Evolutionary conservation across 495 filamentous ascomycete genomes (phyloP), one percentile per base, ranked within the genome.

Genomic region (Penicillium malachiteum): DNA sequence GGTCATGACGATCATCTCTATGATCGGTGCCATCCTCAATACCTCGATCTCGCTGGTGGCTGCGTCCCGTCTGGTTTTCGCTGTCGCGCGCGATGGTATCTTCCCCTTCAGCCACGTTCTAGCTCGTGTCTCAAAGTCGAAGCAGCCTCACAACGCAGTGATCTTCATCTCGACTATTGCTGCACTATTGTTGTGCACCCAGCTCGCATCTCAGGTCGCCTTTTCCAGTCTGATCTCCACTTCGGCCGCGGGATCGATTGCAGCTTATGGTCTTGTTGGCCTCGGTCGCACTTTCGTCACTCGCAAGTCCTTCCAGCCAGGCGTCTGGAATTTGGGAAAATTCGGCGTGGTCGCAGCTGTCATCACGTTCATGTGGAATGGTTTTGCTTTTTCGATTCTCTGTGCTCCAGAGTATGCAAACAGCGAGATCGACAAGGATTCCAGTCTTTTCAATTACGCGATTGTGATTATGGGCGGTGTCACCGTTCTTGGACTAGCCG

Each of bases 391-490:
- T 32, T 51, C 69, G 3, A 68, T 72, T 2, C 68, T 72, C 21
- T 72, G 69, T 33, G 59, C 69, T 1, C 69, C 69, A n/a, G 52
- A 67, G 38, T 72, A 72, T 54, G 57, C 66, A 16, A 49, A 72
- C 48, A 51, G 14, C 17, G 38, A 49, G 1, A 70, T 72, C 30
- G 56, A 66, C 39, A 7, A 51, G 13, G 66, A 72, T 10, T 60
- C 69, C 0, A 61, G 63, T 17, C 45, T 70, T 11, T 71, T 72
- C 58, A 72, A 72, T 42, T 72, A 72, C 37, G 63, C 65, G 3
- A 72, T 72, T 26, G 69, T 72, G 37, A 72, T 72, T 33, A 71
- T 72, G 67, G 68, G 63, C 21, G 69, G 69, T 34, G 62, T 72
- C 48, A 72, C 69, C 0, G 63, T 71, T 40, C 49, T 72, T 39